Conservation (phyloP, 306 rosid genomes). For the Pyrus bretschneideri region DNA sequence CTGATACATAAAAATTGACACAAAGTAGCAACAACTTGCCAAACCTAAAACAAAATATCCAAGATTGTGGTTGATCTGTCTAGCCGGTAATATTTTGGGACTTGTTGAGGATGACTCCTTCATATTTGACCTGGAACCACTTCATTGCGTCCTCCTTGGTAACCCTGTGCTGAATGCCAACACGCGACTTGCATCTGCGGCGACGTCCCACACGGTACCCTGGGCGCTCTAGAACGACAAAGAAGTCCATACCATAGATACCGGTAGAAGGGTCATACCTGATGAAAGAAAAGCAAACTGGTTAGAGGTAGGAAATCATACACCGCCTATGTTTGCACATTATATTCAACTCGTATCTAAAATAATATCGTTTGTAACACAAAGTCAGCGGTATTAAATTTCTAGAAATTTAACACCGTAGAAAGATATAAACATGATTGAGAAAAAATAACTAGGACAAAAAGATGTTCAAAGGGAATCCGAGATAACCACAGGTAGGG, state of each 20-base stretch:
- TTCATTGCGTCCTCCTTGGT: constrained; percentile 62
- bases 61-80: neutral
- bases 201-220: constrained; percentile 58
- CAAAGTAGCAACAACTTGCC: neutral
- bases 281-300: neutral
- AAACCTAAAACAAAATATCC: constrained; percentile 13
- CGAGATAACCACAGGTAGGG: no score
- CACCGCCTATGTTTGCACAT: neutral
- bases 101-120: constrained; percentile 65
- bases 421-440: neutral
- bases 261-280: constrained; percentile 59
- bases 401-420: neutral
- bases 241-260: constrained; percentile 67
- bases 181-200: constrained; percentile 44
- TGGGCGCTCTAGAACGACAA: constrained; percentile 43
- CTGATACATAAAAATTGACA: neutral
- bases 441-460: no score
- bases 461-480: no score
- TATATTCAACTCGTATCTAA: neutral
- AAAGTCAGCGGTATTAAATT: neutral
- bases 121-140: constrained; percentile 63
- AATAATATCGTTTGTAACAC: neutral
- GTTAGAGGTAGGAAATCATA: neutral
- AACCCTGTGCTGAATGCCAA: constrained; percentile 57
- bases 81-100: constrained; percentile 23